These are phyloP conservation scores for Cucumis hystrix DNA, from an alignment of 306 rosid species.

Conservation along the genomic window DNA sequence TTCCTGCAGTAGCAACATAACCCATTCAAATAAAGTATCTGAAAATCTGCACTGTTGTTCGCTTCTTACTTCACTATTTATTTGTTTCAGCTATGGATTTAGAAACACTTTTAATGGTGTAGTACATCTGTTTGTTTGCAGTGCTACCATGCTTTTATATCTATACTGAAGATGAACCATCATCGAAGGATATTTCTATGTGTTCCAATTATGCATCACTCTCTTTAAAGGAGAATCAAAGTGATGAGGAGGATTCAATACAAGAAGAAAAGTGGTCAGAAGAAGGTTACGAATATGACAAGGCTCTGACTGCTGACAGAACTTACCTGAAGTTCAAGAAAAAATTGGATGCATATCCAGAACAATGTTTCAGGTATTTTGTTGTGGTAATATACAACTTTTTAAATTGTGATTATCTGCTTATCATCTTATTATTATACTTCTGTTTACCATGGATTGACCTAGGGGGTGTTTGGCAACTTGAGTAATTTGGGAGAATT, in stretches of 20 bases:
- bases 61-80: background rate
- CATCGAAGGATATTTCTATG: conserved; percentile 35
- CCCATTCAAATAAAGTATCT: background rate
- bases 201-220: conserved; percentile 48
- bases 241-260: conserved; percentile 23
- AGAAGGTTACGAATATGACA: conserved; percentile 74
- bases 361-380: conserved; percentile 79
- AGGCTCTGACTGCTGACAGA: conserved; percentile 72
- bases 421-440: background rate
- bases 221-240: conserved; percentile 36
- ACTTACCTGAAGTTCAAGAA: conserved; percentile 83
- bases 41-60: background rate
- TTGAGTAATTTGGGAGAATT: too few species aligned
- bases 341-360: conserved; percentile 60
- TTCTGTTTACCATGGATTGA: background rate
- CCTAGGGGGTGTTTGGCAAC: background rate
- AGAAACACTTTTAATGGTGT: background rate
- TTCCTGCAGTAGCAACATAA: background rate
- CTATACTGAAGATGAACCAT: conserved; percentile 38
- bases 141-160: conserved; percentile 86
- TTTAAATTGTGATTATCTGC: background rate
- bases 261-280: conserved; percentile 57
- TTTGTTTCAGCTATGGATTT: background rate
- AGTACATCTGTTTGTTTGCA: conserved; percentile 23
- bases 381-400: background rate